These are phyloP conservation scores for Yamadazyma triangularis DNA, from an alignment of 1,139 yeast genomes.

Conservation along the genomic window DNA sequence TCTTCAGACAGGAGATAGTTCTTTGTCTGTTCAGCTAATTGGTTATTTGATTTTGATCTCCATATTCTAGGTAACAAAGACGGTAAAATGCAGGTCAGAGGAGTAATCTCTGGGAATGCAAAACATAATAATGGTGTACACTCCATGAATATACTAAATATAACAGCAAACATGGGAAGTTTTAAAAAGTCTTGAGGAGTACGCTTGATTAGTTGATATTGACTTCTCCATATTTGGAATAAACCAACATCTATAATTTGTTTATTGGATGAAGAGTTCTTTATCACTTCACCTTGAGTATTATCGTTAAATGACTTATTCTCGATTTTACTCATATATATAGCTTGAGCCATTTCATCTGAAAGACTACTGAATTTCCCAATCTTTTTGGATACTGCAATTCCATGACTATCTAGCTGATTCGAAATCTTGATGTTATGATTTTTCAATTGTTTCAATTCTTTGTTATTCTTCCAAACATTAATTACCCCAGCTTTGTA, in stretches of 20 bases:
- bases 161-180: slow-evolving; percentile 58
- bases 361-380: slow-evolving; percentile 26
- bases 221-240: slow-evolving; percentile 45
- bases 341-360: slow-evolving; percentile 29
- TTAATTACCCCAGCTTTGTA: slow-evolving; percentile 50
- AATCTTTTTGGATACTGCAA: slow-evolving; percentile 19
- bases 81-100: slow-evolving; percentile 66
- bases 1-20: slow-evolving; percentile 4
- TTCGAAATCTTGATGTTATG: slow-evolving; percentile 17
- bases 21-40: slow-evolving; percentile 7
- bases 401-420: slow-evolving; percentile 23
- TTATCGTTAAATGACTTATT: slow-evolving; percentile 12
- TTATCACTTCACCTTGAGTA: slow-evolving; percentile 17
- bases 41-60: slow-evolving; percentile 13
- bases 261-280: slow-evolving; percentile 13
- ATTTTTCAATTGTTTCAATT: slow-evolving; percentile 18
- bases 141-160: slow-evolving; percentile 59
- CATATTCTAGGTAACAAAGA: slow-evolving; percentile 37
- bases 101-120: slow-evolving; percentile 58
- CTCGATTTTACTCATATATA: slow-evolving; percentile 31
- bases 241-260: slow-evolving; percentile 10
- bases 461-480: slow-evolving; percentile 41
- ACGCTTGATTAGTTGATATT: slow-evolving; percentile 54
- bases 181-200: slow-evolving; percentile 54
- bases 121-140: slow-evolving; percentile 58